A percentile compares a stretch with the other conserved stretches of the same genome.
Evolutionary conservation across 2,329 filamentous ascomycete species (phyloP).

Genomic region (Penicillium sp.): DNA sequence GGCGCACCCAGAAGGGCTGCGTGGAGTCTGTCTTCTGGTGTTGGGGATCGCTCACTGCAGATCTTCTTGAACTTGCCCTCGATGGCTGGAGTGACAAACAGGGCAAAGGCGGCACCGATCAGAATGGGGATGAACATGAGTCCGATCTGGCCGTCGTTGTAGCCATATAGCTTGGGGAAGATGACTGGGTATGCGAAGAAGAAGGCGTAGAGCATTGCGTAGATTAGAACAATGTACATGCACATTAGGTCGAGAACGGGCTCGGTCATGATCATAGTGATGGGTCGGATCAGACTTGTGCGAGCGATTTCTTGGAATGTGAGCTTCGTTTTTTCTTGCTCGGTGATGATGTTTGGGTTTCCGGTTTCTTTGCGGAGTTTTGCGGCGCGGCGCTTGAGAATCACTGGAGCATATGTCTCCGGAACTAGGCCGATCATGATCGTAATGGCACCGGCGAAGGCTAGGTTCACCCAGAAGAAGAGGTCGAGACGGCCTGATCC

Average conservation of each 20-base stretch:
- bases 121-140: constrained; percentile 44
- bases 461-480: constrained; percentile 36
- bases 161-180: constrained; percentile 66
- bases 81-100: constrained; percentile 46
- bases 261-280: constrained; percentile 70
- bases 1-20: constrained; percentile 71
- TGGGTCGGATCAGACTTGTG: constrained; percentile 72
- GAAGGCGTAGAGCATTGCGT: constrained; percentile 49
- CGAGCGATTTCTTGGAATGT: constrained; percentile 46
- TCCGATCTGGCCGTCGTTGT: constrained; percentile 37
- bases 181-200: constrained; percentile 58
- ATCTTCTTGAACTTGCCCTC: constrained; percentile 72
- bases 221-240: constrained; percentile 67
- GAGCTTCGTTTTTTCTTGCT: constrained; percentile 29
- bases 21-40: constrained; percentile 70
- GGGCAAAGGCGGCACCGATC: constrained; percentile 32
- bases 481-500: constrained; percentile 31
- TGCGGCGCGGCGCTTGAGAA: constrained; percentile 35
- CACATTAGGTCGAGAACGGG: constrained; percentile 53
- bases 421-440: constrained; percentile 27
- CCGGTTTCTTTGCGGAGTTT: constrained; percentile 34
- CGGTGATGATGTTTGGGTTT: constrained; percentile 33
- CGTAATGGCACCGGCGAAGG: constrained; percentile 27
- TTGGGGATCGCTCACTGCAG: constrained; percentile 61
- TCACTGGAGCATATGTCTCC: constrained; percentile 37